Conservation (phyloP, 495 filamentous ascomycete genomes). For the Aspergillus cristatus region DNA sequence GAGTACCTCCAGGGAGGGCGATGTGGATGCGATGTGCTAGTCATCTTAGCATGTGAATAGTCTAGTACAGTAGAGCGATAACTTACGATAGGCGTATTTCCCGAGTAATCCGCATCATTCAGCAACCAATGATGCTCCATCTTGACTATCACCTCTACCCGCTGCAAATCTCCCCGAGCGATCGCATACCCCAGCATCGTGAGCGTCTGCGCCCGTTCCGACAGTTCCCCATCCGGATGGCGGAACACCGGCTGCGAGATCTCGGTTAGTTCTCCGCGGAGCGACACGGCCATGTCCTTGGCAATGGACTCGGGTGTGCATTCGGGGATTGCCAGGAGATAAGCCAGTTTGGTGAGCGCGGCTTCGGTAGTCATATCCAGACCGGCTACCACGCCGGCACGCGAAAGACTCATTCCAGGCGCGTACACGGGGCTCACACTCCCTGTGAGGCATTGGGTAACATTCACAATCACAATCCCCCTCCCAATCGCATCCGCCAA, state of each 20-base stretch:
- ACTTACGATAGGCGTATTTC: constrained; percentile 75
- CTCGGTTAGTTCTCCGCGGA: constrained; percentile 85
- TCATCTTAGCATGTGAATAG: constrained; percentile 1
- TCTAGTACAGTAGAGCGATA: constrained; percentile 1
- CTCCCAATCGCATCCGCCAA: constrained; percentile 66
- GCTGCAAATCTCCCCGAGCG: constrained; percentile 56
- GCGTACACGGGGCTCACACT: constrained; percentile 88
- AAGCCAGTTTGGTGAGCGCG: constrained; percentile 87
- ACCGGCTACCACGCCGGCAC: constrained; percentile 84
- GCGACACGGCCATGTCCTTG: constrained; percentile 59
- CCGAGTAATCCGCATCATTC: constrained; percentile 74
- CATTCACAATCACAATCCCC: constrained; percentile 84
- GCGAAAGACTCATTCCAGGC: constrained; percentile 77
- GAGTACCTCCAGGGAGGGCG: constrained; percentile 52
- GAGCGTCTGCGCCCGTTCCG: constrained; percentile 42
- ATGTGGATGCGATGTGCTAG: constrained; percentile 57
- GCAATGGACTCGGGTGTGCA: constrained; percentile 54
- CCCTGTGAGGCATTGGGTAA: constrained; percentile 82
- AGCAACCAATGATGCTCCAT: constrained; percentile 49
- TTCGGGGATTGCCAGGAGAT: constrained; percentile 64
- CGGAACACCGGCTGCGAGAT: constrained; percentile 53
- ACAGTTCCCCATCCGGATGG: constrained; percentile 53
- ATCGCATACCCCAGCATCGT: constrained; percentile 78
- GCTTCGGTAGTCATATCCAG: constrained; percentile 91
- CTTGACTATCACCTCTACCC: constrained; percentile 56